Base-by-base conservation (phyloP, 768 basidiomycete species). In the Saitozyma podzolica region DNA sequence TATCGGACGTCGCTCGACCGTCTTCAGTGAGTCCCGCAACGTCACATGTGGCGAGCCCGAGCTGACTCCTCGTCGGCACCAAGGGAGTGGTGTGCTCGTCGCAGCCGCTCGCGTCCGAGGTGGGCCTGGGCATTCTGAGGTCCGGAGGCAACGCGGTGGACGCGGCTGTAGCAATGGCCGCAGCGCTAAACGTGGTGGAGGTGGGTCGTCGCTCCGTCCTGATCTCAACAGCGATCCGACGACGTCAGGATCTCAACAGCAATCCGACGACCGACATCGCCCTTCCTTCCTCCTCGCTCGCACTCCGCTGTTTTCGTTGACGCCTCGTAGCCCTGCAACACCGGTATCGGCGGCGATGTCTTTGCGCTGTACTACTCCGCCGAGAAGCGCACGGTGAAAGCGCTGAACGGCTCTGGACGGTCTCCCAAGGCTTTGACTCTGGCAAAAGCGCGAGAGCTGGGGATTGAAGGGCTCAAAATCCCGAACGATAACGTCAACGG, bases 121-220 rank as follows among this genome's bases (percentile, higher is more conserved):
- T 90, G 20, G 93, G 92, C 0, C 80, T 95, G 20, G 90, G 92
- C 76, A 89, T 97, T 65, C 82, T 97, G 17, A 82, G 86, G 52
- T 87, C 86, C 74, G 93, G 93, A 9, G 93, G 93, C 53, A 96
- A 97, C 80, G 92, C 92, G 90, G 89, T 88, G 60, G 91, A 93
- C 80, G 91, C 91, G 42, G 92, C 93, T 10, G 92, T 95, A 17
- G 93, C 93, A n/a, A 88, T 86, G 6, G 89, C 91, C 49, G 92
- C 87, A 4, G 92, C 91, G 16, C 80, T 97, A 65, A 95, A 94
- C 77, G 86, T 94, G 42, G 29, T 29, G 2, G 29, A 92, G 91
- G 0, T 91, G 94, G 90, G 90, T 90, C 69, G 66, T 83, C 78
- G 11, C 29, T 29, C 29, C 29, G 29, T 5, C 5, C 29, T n/a